Conservation (phyloP, 2,329 filamentous ascomycete genomes). For the Rutstroemia sydowiana region DNA sequence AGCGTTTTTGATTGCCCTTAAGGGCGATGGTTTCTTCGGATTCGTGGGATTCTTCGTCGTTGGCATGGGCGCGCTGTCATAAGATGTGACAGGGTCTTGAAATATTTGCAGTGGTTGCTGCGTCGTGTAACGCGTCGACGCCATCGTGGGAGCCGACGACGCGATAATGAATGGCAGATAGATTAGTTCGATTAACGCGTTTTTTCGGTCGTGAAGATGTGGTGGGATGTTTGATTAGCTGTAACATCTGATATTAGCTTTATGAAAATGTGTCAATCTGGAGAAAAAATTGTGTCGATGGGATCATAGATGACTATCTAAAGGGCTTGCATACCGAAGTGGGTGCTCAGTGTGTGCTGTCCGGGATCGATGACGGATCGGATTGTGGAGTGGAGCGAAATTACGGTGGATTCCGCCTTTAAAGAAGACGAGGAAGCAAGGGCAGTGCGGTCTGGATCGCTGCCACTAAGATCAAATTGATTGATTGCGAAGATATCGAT, state of each 20-base stretch:
- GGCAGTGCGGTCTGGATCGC: slow-evolving; percentile 14
- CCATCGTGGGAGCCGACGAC: slow-evolving; percentile 33
- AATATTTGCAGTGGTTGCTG: slow-evolving; percentile 51
- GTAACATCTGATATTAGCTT: slow-evolving; percentile 20
- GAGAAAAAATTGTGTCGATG: slow-evolving; percentile 12
- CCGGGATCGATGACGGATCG: slow-evolving; percentile 23
- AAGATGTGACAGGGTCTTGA: slow-evolving; percentile 44
- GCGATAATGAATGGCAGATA: slow-evolving; percentile 13
- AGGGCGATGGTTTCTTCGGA: slow-evolving; percentile 29
- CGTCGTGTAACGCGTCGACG: slow-evolving; percentile 43
- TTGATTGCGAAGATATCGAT: slow-evolving; percentile 8
- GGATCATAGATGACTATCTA: slow-evolving; percentile 16
- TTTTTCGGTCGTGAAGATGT: slow-evolving; percentile 53
- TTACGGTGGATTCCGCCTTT: slow-evolving; percentile 26
- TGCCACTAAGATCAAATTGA: slow-evolving; percentile 6
- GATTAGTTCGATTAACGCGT: slow-evolving; percentile 17
- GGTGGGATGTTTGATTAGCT: slow-evolving; percentile 29
- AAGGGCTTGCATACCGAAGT: slow-evolving; percentile 22
- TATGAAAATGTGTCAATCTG: slow-evolving; percentile 11
- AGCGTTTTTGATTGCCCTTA: slow-evolving; percentile 34
- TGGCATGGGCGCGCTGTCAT: slow-evolving; percentile 32
- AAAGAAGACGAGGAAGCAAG: slow-evolving; percentile 22
- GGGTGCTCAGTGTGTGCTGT: slow-evolving; percentile 23
- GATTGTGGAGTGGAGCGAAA: slow-evolving; percentile 31
- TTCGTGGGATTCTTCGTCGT: slow-evolving; percentile 19